Evolutionary conservation across 2,329 filamentous ascomycete genomes (phyloP), one percentile per base, ranked within the genome.

Genomic region (Fusarium brevicatenulatum): DNA sequence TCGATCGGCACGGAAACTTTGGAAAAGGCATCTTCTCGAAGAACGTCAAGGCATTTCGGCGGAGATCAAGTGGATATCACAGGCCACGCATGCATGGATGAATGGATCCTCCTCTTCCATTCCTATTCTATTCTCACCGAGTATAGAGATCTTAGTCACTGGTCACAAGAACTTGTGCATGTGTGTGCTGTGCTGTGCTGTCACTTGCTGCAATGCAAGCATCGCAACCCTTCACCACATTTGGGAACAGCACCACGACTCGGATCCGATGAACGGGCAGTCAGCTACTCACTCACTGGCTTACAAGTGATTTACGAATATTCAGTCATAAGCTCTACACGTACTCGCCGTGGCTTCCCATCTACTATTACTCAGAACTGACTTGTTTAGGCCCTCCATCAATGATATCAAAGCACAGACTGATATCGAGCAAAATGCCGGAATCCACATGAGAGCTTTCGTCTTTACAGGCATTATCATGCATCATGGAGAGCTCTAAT

Each of bases 1-100:
- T 68, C 62, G 64, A 72, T 76, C 65, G 63, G 42, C 57, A 55
- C 34, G 50, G 19, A 42, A 34, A 43, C 36, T 60, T 43, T 30
- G 19, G 42, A n/a, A 50, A 63, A 23, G 15, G 43, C 23, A 43
- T 61, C 43, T 63, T 63, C 55, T 50, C 19, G 53, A 63, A 63
- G 28, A 21, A 34, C 11, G 36, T 40, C 37, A 44, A 42, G 28
- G 53, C 42, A 10, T 28, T 37, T 32, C 28, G 12, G 25, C 40
- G 63, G 64, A 61, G 37, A 67, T 37, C 23, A 47, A 53, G 65
- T 67, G 46, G 46, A 18, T 36, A 58, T 42, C 16, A 16, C 28
- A 7, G 28, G 19, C 34, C 19, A 54, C 28, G 23, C 23, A 21
- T 18, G 16, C 2, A 19, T 49, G 15, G 9, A n/a, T 46, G 21